Evolutionary conservation across 2,329 filamentous ascomycete species (phyloP).

Genomic region (Beauveria medogensis): DNA sequence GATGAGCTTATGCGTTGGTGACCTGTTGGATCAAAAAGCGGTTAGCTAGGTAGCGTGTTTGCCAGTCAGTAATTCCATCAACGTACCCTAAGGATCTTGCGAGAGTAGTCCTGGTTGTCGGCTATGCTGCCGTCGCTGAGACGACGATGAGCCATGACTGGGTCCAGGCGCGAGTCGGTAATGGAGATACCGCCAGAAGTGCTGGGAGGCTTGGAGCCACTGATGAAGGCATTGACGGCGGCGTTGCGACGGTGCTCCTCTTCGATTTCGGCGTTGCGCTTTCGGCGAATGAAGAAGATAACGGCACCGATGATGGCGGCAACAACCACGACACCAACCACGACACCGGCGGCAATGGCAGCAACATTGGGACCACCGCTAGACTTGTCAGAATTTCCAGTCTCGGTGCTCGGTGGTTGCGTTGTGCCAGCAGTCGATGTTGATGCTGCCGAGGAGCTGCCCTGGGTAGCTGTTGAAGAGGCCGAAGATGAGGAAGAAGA

Average conservation of each 20-base stretch:
- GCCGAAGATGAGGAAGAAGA: constrained; percentile 18
- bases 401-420: constrained; percentile 14
- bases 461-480: constrained; percentile 19
- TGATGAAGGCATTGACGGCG: constrained; percentile 69
- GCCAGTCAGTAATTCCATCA: not conserved
- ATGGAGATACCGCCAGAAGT: constrained; percentile 61
- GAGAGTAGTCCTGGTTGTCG: constrained; percentile 93
- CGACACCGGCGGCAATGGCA: constrained; percentile 79
- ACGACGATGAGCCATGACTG: constrained; percentile 73
- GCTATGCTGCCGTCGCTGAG: constrained; percentile 94
- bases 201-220: constrained; percentile 52
- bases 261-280: constrained; percentile 68
- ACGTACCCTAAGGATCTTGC: constrained; percentile 86
- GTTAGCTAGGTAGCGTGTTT: constrained; percentile 13
- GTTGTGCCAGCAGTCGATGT: constrained; percentile 19
- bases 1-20: constrained; percentile 46
- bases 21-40: constrained; percentile 30
- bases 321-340: constrained; percentile 70
- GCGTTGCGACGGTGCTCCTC: constrained; percentile 78
- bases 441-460: constrained; percentile 16
- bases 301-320: constrained; percentile 57
- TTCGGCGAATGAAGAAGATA: constrained; percentile 68
- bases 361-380: constrained; percentile 55
- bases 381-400: not conserved
- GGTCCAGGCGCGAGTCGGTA: constrained; percentile 78